phyloP scores from a whole-genome alignment of 2,329 filamentous ascomycete species.

The Lasiodiplodia gonubiensis region DNA sequence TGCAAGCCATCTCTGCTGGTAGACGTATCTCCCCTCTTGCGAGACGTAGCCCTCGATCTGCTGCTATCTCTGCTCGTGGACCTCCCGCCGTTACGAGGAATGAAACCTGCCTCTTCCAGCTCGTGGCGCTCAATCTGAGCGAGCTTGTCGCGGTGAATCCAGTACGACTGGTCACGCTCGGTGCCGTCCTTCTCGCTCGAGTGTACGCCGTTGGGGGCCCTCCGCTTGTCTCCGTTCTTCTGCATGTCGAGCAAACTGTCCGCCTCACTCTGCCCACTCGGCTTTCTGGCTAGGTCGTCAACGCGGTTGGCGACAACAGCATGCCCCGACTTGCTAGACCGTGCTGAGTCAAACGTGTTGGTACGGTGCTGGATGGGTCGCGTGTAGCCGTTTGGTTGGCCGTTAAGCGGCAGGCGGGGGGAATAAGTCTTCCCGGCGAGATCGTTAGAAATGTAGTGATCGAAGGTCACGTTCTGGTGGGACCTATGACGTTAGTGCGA shows the following conservation, averaged over 20 bases:
- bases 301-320: constrained; percentile 43
- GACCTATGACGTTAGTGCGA: constrained; percentile 23
- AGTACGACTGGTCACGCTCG: constrained; percentile 51
- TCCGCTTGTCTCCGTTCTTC: constrained; percentile 34
- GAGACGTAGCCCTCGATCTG: constrained; percentile 40
- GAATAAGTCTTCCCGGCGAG: constrained; percentile 34
- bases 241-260: constrained; percentile 57
- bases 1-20: constrained; percentile 35
- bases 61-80: constrained; percentile 44
- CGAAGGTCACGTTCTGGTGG: constrained; percentile 37
- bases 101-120: constrained; percentile 77
- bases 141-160: constrained; percentile 86
- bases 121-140: constrained; percentile 81
- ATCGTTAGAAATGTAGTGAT: constrained; percentile 46
- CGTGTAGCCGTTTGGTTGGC: constrained; percentile 43
- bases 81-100: constrained; percentile 37
- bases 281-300: constrained; percentile 35
- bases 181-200: background rate
- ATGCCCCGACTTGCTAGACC: constrained; percentile 33
- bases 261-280: constrained; percentile 52
- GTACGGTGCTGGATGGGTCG: constrained; percentile 38
- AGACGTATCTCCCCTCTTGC: constrained; percentile 41
- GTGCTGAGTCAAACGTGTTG: constrained; percentile 41
- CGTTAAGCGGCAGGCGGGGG: constrained; percentile 42
- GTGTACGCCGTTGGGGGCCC: background rate